Evolutionary conservation across 768 basidiomycete species (phyloP), one percentile per base, ranked within the genome.

Genomic region (Collybia nuda): DNA sequence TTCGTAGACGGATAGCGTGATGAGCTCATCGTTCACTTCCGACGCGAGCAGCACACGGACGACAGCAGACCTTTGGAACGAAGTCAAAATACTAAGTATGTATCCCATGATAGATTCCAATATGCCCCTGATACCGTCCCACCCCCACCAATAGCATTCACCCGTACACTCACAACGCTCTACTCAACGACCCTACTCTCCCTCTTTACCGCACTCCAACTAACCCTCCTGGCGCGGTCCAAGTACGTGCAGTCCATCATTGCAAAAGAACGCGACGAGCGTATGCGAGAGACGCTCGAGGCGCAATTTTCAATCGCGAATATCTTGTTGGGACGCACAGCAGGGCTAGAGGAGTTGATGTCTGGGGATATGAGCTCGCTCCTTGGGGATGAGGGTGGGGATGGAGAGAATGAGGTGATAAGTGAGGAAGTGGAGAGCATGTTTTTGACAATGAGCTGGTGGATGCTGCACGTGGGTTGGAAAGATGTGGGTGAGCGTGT

Each of bases 381-480:
- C 6, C 26, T 59, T 24, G 51, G 47, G 48, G 59, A 59, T 15
- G 55, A 60, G 5, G 67, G 54, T 5, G 59, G 55, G n/a, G 41
- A 28, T 21, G 47, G 47, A 14, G 52, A 50, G 11, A 69, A 72
- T 17, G 61, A 61, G 18, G 59, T 61, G 11, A 68, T 85, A 6
- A 72, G 66, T 28, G 85, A 87, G 29, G 87, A 87, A 47, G 81
- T 84, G 5, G 93, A 95, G 65, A 74, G 81, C 52, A 82, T 85
- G 61, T 98, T 84, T 62, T 71, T 97, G 44, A 92, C 89, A 0
- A 79, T 95, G 58, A 90, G 85, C 35, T 98, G 93, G 93, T 96
- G 93, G 93, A 73, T 96, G 8, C 60, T 96, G 48, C 86, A 97
- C 62, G 87, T 93, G 3, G 93, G 95, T 0, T 96, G 94, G 93